These are phyloP conservation scores for Melampsora larici-populina DNA, from an alignment of 1,284 basidiomycete genomes.

Conservation along the genomic window DNA sequence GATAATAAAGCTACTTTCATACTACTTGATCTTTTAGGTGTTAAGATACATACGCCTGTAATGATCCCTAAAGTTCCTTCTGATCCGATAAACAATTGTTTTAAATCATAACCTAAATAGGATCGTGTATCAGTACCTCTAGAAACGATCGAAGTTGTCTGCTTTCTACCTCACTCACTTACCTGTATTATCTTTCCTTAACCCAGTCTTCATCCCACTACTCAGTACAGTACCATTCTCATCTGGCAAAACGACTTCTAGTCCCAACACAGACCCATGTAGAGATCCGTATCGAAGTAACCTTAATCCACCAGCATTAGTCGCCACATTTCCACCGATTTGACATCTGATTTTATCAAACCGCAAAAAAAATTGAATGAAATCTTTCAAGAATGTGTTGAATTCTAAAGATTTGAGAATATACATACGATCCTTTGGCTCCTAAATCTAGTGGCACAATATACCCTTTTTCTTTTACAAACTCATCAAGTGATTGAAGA, in stretches of 20 bases:
- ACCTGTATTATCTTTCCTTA: conserved; percentile 99
- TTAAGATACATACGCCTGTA: conserved; percentile 90
- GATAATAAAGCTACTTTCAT: conserved; percentile 61
- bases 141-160: background rate
- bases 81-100: conserved; percentile 96
- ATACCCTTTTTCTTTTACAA: conserved; percentile 80
- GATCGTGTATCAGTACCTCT: background rate
- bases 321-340: conserved; percentile 95
- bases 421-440: conserved; percentile 82
- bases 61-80: conserved; percentile 95
- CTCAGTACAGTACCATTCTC: conserved; percentile 78
- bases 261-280: conserved; percentile 91
- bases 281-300: conserved; percentile 91
- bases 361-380: background rate
- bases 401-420: background rate
- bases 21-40: conserved; percentile 76
- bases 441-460: conserved; percentile 98
- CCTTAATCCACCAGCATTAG: conserved; percentile 93
- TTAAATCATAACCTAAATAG: conserved; percentile 83
- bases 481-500: conserved; percentile 82
- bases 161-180: conserved; percentile 46
- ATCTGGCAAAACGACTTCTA: conserved; percentile 94
- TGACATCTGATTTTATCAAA: conserved; percentile 69
- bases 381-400: no score
- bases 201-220: conserved; percentile 57